A percentile compares a stretch with the other conserved stretches of the same genome.
Evolutionary conservation across 768 basidiomycete genomes (phyloP).

Genomic region (Kwoniella shandongensis): DNA sequence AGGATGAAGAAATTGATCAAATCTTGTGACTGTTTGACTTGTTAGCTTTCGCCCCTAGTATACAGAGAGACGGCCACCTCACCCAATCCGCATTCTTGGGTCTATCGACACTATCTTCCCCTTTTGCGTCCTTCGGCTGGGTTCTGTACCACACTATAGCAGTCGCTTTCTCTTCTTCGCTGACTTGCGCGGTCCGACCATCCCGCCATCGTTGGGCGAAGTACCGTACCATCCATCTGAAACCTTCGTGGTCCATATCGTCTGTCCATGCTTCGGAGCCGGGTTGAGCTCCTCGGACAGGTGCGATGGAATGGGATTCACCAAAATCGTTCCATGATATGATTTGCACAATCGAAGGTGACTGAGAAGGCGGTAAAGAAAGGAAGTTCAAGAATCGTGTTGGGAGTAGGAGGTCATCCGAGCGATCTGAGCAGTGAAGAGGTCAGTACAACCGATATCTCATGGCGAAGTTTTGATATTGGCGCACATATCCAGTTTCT

Average conservation of each 20-base stretch:
- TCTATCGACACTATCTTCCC: conserved; percentile 35
- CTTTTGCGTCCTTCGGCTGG: conserved; percentile 28
- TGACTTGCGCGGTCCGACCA: not conserved
- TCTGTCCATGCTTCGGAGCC: conserved; percentile 51
- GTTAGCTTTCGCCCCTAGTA: not conserved
- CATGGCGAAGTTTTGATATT: too few relatives aligned
- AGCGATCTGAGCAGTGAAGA: conserved; percentile 39
- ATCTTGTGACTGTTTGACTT: conserved; percentile 45
- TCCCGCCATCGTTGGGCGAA: conserved; percentile 37
- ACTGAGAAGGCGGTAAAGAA: conserved; percentile 17
- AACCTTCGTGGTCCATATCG: conserved; percentile 46
- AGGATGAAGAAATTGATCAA: conserved; percentile 45
- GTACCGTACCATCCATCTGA: conserved; percentile 42
- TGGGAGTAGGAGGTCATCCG: conserved; percentile 51
- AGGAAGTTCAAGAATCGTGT: conserved; percentile 46
- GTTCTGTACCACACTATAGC: conserved; percentile 44
- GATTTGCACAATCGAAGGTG: conserved; percentile 50
- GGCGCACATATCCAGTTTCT: conserved; percentile 53
- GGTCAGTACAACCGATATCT: too few relatives aligned
- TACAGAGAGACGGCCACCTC: conserved; percentile 12
- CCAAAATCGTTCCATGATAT: conserved; percentile 55
- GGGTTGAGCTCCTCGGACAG: conserved; percentile 50
- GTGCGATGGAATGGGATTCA: conserved; percentile 50
- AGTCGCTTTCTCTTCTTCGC: not conserved
- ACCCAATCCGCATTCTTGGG: conserved; percentile 50